phyloP scores from a whole-genome alignment of 306 rosid genomes.

The Canavalia ensiformis region DNA sequence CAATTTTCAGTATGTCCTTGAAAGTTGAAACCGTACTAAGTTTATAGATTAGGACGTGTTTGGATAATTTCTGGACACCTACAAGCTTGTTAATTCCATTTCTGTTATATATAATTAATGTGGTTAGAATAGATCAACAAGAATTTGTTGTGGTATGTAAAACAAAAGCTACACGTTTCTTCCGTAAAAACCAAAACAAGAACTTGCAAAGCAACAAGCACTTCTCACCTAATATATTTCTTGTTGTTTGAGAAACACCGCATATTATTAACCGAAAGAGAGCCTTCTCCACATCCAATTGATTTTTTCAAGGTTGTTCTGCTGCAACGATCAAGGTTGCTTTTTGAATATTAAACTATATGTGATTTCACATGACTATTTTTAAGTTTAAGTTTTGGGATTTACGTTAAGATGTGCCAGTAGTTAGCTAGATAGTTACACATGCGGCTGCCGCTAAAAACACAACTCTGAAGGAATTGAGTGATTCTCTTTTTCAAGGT shows the following conservation, averaged over 20 bases:
- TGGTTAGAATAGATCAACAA: conserved; percentile 19
- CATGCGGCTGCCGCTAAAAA: conserved; percentile 18
- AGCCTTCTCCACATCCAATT: conserved; percentile 10
- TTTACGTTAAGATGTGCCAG: conserved; percentile 36
- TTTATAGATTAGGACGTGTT: conserved; percentile 39
- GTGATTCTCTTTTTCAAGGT: not conserved
- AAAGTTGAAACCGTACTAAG: not conserved
- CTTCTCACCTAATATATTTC: conserved; percentile 71
- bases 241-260: conserved; percentile 55
- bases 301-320: conserved; percentile 51
- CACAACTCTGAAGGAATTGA: conserved; percentile 21
- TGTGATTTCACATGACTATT: conserved; percentile 29
- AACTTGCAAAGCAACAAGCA: conserved; percentile 70
- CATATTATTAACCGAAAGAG: conserved; percentile 45
- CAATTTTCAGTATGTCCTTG: conserved; percentile 1
- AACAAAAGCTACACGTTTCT: conserved; percentile 45
- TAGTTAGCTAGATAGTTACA: conserved; percentile 33
- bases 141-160: conserved; percentile 45
- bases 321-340: conserved; percentile 49
- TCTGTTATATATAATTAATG: conserved; percentile 42
- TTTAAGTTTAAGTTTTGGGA: conserved; percentile 40
- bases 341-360: conserved; percentile 28
- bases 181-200: conserved; percentile 63
- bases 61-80: conserved; percentile 6
- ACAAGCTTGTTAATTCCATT: conserved; percentile 48